phyloP scores from a whole-genome alignment of 495 filamentous ascomycete genomes.

The Penicillium paradoxum region DNA sequence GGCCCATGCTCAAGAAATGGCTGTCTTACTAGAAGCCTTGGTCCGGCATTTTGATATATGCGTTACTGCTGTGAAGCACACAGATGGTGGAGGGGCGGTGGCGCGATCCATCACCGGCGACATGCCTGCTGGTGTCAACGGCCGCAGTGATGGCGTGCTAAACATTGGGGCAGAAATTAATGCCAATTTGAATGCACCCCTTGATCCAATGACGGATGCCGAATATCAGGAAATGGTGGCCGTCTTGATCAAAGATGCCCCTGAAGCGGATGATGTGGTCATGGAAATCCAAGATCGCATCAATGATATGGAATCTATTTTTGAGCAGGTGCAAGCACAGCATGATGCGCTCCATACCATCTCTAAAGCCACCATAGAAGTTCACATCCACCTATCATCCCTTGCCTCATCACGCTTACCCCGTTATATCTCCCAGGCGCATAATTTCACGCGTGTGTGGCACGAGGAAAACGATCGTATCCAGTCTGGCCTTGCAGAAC shows the following conservation, averaged over 20 bases:
- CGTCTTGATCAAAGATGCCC: constrained; percentile 77
- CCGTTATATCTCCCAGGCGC: constrained; percentile 62
- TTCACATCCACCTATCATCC: constrained; percentile 62
- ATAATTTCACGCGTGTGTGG: constrained; percentile 71
- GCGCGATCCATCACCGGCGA: constrained; percentile 55
- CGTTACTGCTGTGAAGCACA: constrained; percentile 84
- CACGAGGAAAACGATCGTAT: constrained; percentile 67
- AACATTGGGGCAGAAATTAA: constrained; percentile 56
- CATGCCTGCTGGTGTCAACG: constrained; percentile 55
- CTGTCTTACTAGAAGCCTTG: constrained; percentile 70
- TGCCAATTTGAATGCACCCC: constrained; percentile 44
- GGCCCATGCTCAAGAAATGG: constrained; percentile 77
- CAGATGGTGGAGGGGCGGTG: constrained; percentile 80
- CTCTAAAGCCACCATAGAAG: constrained; percentile 48
- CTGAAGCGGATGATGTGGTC: constrained; percentile 85
- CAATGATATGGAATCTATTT: constrained; percentile 63
- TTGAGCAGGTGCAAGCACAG: constrained; percentile 52
- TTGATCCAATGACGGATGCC: constrained; percentile 66
- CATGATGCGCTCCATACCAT: constrained; percentile 46
- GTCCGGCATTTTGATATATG: constrained; percentile 94
- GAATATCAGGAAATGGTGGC: constrained; percentile 79
- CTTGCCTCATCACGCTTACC: constrained; percentile 58
- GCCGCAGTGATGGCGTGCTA: constrained; percentile 43
- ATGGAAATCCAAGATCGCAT: constrained; percentile 73
- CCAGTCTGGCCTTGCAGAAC: constrained; percentile 60